These are phyloP conservation scores for Trichoderma sp. DNA, from an alignment of 2,329 filamentous ascomycete genomes.

Conservation along the genomic window DNA sequence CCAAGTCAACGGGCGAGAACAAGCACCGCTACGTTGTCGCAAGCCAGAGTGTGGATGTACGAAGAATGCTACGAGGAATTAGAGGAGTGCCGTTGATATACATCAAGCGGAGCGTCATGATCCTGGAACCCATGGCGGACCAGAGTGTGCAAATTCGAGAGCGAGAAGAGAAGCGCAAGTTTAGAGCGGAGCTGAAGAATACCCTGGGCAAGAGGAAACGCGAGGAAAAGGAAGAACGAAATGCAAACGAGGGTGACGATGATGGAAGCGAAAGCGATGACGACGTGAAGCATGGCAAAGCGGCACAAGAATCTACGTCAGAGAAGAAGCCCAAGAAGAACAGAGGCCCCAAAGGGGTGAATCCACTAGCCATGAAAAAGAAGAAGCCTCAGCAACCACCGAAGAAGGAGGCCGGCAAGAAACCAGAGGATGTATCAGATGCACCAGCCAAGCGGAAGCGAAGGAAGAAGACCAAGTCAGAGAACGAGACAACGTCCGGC, in stretches of 20 bases:
- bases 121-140: conserved; percentile 69
- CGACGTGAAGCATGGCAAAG: conserved; percentile 28
- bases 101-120: conserved; percentile 75
- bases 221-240: conserved; percentile 43
- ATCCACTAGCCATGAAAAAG: conserved; percentile 69
- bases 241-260: conserved; percentile 34
- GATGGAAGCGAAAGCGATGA: conserved; percentile 32
- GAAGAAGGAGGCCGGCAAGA: conserved; percentile 28
- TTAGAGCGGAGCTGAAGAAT: conserved; percentile 66
- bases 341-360: conserved; percentile 67
- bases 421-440: conserved; percentile 28
- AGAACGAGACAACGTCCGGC: conserved; percentile 23
- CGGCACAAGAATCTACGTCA: conserved; percentile 26
- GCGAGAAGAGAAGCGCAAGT: conserved; percentile 72
- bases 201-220: conserved; percentile 53
- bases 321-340: conserved; percentile 30
- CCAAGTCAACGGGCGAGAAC: conserved; percentile 70
- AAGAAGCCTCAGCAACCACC: conserved; percentile 40
- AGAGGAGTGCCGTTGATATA: conserved; percentile 76
- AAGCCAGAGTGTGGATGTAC: conserved; percentile 66
- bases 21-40: conserved; percentile 80
- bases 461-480: conserved; percentile 35
- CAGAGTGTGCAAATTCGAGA: conserved; percentile 64
- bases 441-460: conserved; percentile 36
- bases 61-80: conserved; percentile 64